Evolutionary conservation across 352 stramenopile genomes (phyloP).

Genomic region (Phytophthora sp.): DNA sequence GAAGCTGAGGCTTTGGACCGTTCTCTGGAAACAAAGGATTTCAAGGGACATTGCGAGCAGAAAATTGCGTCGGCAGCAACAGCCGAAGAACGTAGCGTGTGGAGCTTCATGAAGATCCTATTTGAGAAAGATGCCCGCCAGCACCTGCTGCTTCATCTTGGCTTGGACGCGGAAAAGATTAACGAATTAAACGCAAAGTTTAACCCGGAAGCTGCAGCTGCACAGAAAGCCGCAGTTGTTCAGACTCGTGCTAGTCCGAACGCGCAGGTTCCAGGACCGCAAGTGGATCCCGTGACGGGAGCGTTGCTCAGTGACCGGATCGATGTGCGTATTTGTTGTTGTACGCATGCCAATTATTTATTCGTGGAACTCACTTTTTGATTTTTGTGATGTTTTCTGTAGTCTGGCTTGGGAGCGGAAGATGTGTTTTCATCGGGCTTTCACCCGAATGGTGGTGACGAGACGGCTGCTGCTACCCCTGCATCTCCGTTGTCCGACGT

Average conservation of each 20-base stretch:
- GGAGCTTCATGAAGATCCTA: slow-evolving; percentile 94
- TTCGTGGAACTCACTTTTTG: slow-evolving; percentile 10
- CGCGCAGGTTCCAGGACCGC: slow-evolving; percentile 21
- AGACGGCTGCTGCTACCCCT: slow-evolving; percentile 26
- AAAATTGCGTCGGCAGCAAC: slow-evolving; percentile 76
- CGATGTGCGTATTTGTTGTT: slow-evolving; percentile 56
- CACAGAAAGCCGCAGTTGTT: slow-evolving; percentile 33
- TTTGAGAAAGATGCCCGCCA: slow-evolving; percentile 96
- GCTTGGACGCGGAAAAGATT: slow-evolving; percentile 94
- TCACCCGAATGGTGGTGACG: slow-evolving; percentile 47
- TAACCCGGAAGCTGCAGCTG: slow-evolving; percentile 49
- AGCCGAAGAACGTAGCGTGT: slow-evolving; percentile 80
- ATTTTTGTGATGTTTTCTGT: slow-evolving; percentile 20
- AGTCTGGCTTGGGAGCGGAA: slow-evolving; percentile 67
- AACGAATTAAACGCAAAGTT: slow-evolving; percentile 85
- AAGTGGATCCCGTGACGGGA: slow-evolving; percentile 53
- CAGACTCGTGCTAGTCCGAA: slow-evolving; percentile 28
- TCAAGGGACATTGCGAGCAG: slow-evolving; percentile 92
- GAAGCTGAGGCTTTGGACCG: slow-evolving; percentile 92
- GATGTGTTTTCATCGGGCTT: slow-evolving; percentile 83
- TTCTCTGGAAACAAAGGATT: slow-evolving; percentile 90
- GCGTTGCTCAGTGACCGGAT: slow-evolving; percentile 71
- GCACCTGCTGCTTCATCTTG: slow-evolving; percentile 94
- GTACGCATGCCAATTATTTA: slow-evolving; percentile 1
- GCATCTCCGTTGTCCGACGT: slow-evolving; percentile 56